These are phyloP conservation scores for Cicer chorassanicum DNA, from an alignment of 306 rosid genomes.

Conservation along the genomic window DNA sequence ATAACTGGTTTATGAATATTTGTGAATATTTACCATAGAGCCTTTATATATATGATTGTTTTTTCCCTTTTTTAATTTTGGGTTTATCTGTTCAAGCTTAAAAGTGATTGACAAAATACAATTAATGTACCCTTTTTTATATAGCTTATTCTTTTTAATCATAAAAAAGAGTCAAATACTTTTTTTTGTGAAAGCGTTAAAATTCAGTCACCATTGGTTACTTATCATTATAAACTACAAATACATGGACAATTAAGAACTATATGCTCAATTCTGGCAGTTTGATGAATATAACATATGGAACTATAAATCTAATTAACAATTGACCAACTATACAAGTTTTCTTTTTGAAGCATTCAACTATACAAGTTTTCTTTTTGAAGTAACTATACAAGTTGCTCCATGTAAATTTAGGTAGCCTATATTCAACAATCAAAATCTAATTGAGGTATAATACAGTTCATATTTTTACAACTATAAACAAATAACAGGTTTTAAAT, in stretches of 20 bases:
- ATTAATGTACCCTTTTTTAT: no score
- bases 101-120: background rate
- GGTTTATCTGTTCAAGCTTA: background rate
- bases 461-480: background rate
- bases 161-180: background rate
- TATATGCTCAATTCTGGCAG: background rate
- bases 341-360: background rate
- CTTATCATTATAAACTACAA: constrained; percentile 2
- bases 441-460: constrained; percentile 14
- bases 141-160: background rate
- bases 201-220: background rate
- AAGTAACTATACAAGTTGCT: constrained; percentile 5
- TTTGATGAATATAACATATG: constrained; percentile 17
- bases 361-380: constrained; percentile 1
- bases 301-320: background rate
- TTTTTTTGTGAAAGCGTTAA: background rate
- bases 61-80: background rate
- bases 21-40: background rate
- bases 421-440: constrained; percentile 14
- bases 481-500: background rate
- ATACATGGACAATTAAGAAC: constrained; percentile 14
- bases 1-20: background rate
- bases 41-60: background rate
- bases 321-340: background rate
- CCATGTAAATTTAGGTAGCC: background rate